Base-by-base conservation (phyloP, 2,329 filamentous ascomycete genomes). In the Herpotrichia juniperi region DNA sequence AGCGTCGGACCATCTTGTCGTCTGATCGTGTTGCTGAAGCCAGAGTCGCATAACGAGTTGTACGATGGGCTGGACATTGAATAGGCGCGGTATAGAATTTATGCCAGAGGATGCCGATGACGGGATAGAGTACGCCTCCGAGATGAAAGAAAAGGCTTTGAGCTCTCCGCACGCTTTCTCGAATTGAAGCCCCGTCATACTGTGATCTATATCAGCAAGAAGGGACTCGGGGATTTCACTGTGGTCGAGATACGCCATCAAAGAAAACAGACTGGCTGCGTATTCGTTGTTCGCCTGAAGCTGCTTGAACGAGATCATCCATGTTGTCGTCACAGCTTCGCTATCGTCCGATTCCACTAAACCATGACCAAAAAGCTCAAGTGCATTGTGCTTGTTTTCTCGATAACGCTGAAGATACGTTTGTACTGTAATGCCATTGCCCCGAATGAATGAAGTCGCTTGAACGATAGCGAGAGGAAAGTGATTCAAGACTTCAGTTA, bases 321-420 rank as follows among this genome's bases (percentile, higher is more conserved):
- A 54, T 22, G 48, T 47, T 14, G 42, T 54, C 11, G 51, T 50
- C 14, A 28, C 49, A 21, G 39, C 30, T 35, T 52, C 42, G 78
- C 16, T 67, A 45, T 44, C 35, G 34, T 42, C 44, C 16, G 37
- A 43, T 1, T 45, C 42, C 11, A 30, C 22, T 8, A 39, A 16
- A 3, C 42, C 51, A 35, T 53, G 51, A 14, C 46, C 42, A 22
- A 53, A 48, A 37, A 53, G 31, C 19, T 49, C 51, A 26, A 53
- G 51, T 11, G 46, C 46, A 46, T 48, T 30, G 34, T 46, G 9
- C 30, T 49, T 42, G 46, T 46, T 53, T 28, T 53, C 46, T 21
- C 45, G 46, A 42, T 45, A 53, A 12, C 39, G 39, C n/a, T 40
- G 31, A 16, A 53, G 51, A 37, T 53, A 49, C 16, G 42, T 53